Base-by-base conservation (phyloP, 306 rosid species). In the Clitoria ternatea region DNA sequence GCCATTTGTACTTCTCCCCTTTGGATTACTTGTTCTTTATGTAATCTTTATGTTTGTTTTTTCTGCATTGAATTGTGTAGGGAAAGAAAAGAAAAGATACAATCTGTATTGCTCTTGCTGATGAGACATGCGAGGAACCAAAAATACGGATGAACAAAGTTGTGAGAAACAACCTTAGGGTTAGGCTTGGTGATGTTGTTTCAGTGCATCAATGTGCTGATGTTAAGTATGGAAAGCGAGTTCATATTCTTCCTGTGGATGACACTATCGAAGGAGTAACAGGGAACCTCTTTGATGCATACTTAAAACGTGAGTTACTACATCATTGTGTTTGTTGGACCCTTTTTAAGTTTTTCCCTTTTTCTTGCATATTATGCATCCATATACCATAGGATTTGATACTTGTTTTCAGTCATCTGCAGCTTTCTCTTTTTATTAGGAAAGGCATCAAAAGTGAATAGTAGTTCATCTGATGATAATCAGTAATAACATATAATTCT, bases 81-180 rank as follows among this genome's bases (percentile, higher is more conserved):
- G 99, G 97, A 9, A 94, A 91, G 85, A 94, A 94, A 66, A 87
- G 96, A 79, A 91, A 53, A 50, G 99, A 94, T 68, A 94, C 96
- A 1, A 74, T 94, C 64, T 94, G 99, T 80, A 89, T 91, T 81
- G 97, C 95, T 33, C 91, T 91, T 37, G 96, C 96, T 56, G 99
- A 94, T 77, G 97, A 87, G 2, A 81, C 92, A 0, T 91, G 97
- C 6, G 97, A 94, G 12, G 95, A 87, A 52, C 96, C 97, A 2
- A 94, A 89, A 78, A 91, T 94, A 32, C 87, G 97, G 72, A 89
- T 91, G 99, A 94, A 91, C 83, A 94, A 91, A 86, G 99, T 91
- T 66, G 91, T 91, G 32, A 85, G 99, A 67, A 87, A 77, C 83
- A 94, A 91, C 66, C 86, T 94, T 11, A 89, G 99, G 87, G 99